Evolutionary conservation across 768 basidiomycete genomes (phyloP).

Genomic region (Rhodocollybia butyracea): DNA sequence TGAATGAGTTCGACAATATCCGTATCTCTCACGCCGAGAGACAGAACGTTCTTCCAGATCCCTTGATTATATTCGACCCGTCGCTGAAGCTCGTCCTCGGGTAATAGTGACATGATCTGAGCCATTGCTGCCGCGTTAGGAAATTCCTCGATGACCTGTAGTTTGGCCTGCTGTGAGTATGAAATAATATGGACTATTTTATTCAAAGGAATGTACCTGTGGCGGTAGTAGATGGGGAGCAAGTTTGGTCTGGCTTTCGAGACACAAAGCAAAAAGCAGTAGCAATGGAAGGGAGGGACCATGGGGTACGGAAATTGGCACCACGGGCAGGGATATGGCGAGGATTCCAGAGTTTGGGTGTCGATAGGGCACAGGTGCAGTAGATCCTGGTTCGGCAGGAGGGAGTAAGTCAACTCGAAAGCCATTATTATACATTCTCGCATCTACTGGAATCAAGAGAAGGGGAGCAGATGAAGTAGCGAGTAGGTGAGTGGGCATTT

Average conservation of each 20-base stretch:
- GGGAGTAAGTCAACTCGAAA: conserved; percentile 35
- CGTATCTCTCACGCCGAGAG: conserved; percentile 45
- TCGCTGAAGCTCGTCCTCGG: conserved; percentile 36
- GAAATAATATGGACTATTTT: no score
- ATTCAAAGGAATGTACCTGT: conserved; percentile 24
- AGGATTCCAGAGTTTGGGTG: conserved; percentile 19
- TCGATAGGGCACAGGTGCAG: conserved; percentile 27
- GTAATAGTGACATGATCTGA: conserved; percentile 38
- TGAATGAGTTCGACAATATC: conserved; percentile 45
- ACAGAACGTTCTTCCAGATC: conserved; percentile 64
- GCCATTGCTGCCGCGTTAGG: conserved; percentile 61
- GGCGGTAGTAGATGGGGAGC: conserved; percentile 53
- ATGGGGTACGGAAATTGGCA: conserved; percentile 50
- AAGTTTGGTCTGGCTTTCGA: conserved; percentile 48
- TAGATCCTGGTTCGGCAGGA: conserved; percentile 27
- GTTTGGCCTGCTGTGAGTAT: conserved; percentile 18
- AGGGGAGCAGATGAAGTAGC: conserved; percentile 32
- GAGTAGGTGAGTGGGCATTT: conserved; percentile 56
- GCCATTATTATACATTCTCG: conserved; percentile 38
- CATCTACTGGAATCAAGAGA: conserved; percentile 51
- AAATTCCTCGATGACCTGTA: conserved; percentile 60
- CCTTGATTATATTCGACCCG: conserved; percentile 47
- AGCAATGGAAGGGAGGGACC: conserved; percentile 52
- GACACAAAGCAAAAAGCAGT: conserved; percentile 53
- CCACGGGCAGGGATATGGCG: conserved; percentile 49